These are phyloP conservation scores for Desmodesmus armatus DNA, from an alignment of 139 green algal genomes.

Conservation along the genomic window DNA sequence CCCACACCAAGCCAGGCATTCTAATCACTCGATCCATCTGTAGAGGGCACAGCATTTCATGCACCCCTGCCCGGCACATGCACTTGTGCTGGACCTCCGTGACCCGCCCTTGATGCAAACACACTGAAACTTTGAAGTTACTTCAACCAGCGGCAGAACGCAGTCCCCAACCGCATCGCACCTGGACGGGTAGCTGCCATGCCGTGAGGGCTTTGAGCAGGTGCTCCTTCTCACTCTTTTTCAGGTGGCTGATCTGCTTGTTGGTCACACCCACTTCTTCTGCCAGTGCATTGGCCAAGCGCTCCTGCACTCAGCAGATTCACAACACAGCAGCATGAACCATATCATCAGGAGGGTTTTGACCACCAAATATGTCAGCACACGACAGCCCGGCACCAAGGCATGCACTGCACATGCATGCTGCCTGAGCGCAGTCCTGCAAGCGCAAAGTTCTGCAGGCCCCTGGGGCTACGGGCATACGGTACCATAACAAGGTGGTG, in stretches of 20 bases:
- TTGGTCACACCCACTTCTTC: constrained; percentile 59
- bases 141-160: too few species aligned
- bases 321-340: too few species aligned
- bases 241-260: background rate
- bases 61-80: too few species aligned
- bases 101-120: too few species aligned
- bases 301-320: too few species aligned
- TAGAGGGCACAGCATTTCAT: too few species aligned
- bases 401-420: background rate
- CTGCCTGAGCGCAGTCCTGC: background rate
- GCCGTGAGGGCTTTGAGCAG: constrained; percentile 71
- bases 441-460: background rate
- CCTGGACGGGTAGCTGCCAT: constrained; percentile 69
- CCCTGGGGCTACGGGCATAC: background rate
- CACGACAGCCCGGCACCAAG: background rate
- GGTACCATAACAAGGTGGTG: background rate
- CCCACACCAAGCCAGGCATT: too few species aligned
- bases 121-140: too few species aligned
- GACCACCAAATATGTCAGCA: background rate
- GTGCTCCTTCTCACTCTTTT: constrained; percentile 53
- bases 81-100: too few species aligned
- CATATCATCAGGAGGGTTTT: too few species aligned
- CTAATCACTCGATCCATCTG: too few species aligned
- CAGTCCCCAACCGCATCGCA: too few species aligned
- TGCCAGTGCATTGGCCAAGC: constrained; percentile 82